These are phyloP conservation scores for Bipolaris gigantea DNA, from an alignment of 2,329 filamentous ascomycete genomes.

Conservation along the genomic window DNA sequence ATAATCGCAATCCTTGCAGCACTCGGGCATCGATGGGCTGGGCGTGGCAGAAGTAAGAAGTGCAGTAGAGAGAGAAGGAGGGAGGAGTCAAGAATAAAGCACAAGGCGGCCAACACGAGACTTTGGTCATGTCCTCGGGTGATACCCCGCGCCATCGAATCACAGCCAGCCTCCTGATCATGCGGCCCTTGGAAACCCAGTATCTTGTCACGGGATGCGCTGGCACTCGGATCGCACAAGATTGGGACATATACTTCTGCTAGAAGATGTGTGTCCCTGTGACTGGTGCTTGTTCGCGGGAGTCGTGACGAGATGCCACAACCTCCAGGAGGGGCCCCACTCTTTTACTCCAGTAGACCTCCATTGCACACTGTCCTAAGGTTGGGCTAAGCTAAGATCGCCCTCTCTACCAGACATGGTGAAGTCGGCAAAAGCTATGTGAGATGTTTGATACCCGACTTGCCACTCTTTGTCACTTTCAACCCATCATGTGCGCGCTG, in stretches of 20 bases:
- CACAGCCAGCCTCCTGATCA: constrained; percentile 17
- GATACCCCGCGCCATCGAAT: constrained; percentile 8
- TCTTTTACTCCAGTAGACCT: neutral
- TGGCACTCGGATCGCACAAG: constrained; percentile 21
- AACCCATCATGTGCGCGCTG: neutral
- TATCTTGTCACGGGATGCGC: constrained; percentile 27
- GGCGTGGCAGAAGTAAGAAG: neutral
- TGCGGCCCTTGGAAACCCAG: constrained; percentile 13
- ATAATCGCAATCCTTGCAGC: neutral
- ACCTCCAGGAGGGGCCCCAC: neutral
- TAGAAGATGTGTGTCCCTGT: neutral
- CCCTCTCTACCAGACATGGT: neutral
- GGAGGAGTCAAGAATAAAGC: neutral
- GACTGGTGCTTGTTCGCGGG: neutral
- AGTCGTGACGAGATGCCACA: neutral
- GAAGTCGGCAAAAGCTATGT: neutral
- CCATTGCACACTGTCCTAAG: neutral
- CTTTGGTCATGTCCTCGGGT: neutral
- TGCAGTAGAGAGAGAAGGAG: neutral
- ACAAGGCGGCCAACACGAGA: neutral
- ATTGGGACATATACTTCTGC: neutral
- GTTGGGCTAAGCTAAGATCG: too few relatives aligned
- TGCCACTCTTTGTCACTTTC: neutral
- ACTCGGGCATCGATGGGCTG: neutral
- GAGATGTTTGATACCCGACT: neutral